A percentile compares a stretch with the other conserved stretches of the same genome.
These are phyloP conservation scores for Candida xiaguanensis DNA, from an alignment of 805 yeast genomes.

Conservation along the genomic window DNA sequence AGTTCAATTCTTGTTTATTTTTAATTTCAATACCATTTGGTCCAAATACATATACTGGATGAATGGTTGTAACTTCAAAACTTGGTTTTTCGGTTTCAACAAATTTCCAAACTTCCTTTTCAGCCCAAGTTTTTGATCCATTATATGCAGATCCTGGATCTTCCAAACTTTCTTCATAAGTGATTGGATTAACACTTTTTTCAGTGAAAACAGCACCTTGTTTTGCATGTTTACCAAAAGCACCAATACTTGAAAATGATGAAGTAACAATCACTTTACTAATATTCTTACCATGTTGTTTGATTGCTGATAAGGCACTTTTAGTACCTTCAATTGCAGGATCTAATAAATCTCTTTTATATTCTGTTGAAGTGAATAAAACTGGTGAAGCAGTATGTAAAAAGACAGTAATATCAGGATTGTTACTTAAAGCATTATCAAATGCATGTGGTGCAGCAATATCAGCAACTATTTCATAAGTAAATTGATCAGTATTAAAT, in stretches of 20 bases:
- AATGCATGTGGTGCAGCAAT: conserved; percentile 21
- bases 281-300: conserved; percentile 37
- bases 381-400: conserved; percentile 32
- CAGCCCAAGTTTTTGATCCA: conserved; percentile 36
- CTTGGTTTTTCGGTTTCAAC: conserved; percentile 20
- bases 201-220: conserved; percentile 15
- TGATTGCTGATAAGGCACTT: conserved; percentile 45
- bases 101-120: conserved; percentile 28
- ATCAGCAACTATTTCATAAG: conserved; percentile 22
- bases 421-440: conserved; percentile 21
- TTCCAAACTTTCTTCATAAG: conserved; percentile 20
- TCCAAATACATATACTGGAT: conserved; percentile 38
- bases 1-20: conserved; percentile 24
- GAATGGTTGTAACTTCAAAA: conserved; percentile 31
- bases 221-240: conserved; percentile 9
- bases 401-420: conserved; percentile 24
- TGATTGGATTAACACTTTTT: conserved; percentile 34
- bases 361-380: conserved; percentile 14
- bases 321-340: conserved; percentile 47
- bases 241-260: conserved; percentile 23
- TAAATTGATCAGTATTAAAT: conserved; percentile 13
- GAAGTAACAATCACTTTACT: conserved; percentile 52
- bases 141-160: conserved; percentile 25
- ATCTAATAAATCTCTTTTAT: conserved; percentile 17
- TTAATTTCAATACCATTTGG: conserved; percentile 31